Conservation (phyloP, 179 eudicot genomes). For the Gypsophila paniculata region DNA sequence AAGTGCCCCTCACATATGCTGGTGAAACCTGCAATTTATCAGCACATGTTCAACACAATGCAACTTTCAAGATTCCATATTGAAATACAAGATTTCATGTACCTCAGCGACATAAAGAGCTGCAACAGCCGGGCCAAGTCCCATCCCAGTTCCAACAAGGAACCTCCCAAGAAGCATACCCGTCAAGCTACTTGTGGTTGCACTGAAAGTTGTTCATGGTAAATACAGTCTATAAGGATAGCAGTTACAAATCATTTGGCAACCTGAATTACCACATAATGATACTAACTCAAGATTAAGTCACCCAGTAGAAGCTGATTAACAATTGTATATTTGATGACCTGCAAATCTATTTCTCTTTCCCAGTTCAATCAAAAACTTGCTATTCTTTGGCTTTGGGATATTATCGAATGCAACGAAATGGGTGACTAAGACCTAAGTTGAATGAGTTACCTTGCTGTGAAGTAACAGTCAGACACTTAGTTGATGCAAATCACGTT, state of each 20-base stretch:
- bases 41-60: not conserved
- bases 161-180: conserved; percentile 91
- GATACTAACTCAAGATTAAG: conserved; percentile 1
- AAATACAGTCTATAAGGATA: conserved; percentile 22
- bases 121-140: conserved; percentile 86
- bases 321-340: too few relatives aligned
- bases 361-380: too few relatives aligned
- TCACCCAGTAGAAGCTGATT: too few relatives aligned
- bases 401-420: too few relatives aligned
- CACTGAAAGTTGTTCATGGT: conserved; percentile 42
- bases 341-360: too few relatives aligned
- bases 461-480: too few relatives aligned
- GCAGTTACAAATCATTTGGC: not conserved
- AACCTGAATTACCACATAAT: not conserved
- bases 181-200: conserved; percentile 49
- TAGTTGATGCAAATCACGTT: too few relatives aligned
- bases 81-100: conserved; percentile 11
- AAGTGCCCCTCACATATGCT: conserved; percentile 82
- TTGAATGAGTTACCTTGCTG: too few relatives aligned
- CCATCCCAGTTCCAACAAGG: conserved; percentile 88
- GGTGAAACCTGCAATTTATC: conserved; percentile 66
- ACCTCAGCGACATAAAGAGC: conserved; percentile 93
- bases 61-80: not conserved
- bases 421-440: too few relatives aligned
- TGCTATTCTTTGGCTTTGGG: too few relatives aligned